Conservation (phyloP, 768 basidiomycete species). For the Amyloporia xantha region DNA sequence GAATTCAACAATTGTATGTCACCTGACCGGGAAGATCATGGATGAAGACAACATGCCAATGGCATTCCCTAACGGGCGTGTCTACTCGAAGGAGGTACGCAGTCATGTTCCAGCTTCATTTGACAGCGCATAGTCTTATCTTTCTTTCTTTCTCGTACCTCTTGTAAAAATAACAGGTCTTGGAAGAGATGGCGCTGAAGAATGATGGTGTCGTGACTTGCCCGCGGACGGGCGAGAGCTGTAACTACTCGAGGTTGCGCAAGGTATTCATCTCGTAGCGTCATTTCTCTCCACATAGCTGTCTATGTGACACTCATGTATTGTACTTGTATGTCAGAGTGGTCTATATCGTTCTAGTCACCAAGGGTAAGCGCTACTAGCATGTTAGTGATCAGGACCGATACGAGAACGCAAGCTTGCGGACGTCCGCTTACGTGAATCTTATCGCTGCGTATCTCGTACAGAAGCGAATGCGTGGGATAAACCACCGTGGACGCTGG, state of each 20-base stretch:
- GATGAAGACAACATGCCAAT: slow-evolving; percentile 90
- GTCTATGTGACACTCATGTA: neutral
- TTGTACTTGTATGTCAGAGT: neutral
- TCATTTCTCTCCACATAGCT: too few relatives aligned
- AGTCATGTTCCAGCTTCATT: neutral
- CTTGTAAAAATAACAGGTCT: slow-evolving; percentile 61
- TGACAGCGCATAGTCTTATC: neutral
- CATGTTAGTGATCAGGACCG: too few relatives aligned
- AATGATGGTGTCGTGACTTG: slow-evolving; percentile 79
- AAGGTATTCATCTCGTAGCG: slow-evolving; percentile 97
- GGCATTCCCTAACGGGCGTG: slow-evolving; percentile 78
- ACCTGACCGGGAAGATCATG: slow-evolving; percentile 89
- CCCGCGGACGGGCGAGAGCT: slow-evolving; percentile 63
- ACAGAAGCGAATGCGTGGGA: neutral
- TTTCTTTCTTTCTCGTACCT: too few relatives aligned
- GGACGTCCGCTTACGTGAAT: too few relatives aligned
- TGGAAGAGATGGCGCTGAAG: slow-evolving; percentile 81
- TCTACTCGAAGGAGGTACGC: slow-evolving; percentile 88
- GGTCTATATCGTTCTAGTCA: neutral
- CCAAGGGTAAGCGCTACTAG: too few relatives aligned
- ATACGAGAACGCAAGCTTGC: too few relatives aligned
- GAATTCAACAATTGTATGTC: slow-evolving; percentile 93
- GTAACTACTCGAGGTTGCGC: slow-evolving; percentile 57
- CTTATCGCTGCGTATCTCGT: neutral
- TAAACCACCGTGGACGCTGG: neutral